Base-by-base conservation (phyloP, 495 filamentous ascomycete species). In the Parachaetomium inaequale region DNA sequence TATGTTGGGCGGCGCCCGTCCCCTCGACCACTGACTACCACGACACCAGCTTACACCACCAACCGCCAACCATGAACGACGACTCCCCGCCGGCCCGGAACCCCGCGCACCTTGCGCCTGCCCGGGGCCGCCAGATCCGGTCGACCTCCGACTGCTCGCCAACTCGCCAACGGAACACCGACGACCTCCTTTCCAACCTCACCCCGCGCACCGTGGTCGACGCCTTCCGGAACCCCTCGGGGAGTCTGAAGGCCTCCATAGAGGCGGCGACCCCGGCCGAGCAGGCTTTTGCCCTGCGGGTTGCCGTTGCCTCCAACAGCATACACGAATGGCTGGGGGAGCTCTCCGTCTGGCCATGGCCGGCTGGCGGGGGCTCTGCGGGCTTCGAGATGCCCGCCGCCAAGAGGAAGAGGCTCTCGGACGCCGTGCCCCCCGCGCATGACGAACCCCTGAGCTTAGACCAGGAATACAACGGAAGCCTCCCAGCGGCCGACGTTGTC, bases 251-350 rank as follows among this genome's bases (percentile, higher is more conserved):
- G 59, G 77, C 74, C 52, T 90, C 87, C 66, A 85, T 92, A 64
- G 87, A 85, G 32, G 76, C 82, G 55, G 87, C 88, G 12, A 86
- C 87, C 10, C 76, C 84, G 1, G 78, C 82, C 11, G 87, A 92
- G 72, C 82, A 87, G 67, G 84, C 86, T 21, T 85, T 91, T 66
- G 91, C 88, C 2, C 81, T 90, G 57, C 80, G 87, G 66, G 89
- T 88, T 15, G 89, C 91, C 11, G 68, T 89, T 64, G 88, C 88
- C 17, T 87, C 87, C 36, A 84, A 90, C 67, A 88, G 86, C 59
- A 81, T 96, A 59, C 78, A 82, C 59, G 77, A 85, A 64, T 96
- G 92, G 92, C 81, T 87, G 36, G 81, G 84, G 45, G 92, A 96
- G 74, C 77, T 96, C 15, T 80, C 83, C 23, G 68, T 75, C 28